Evolutionary conservation across 1,284 basidiomycete species (phyloP).

Genomic region (Phellinidium pouzarii): DNA sequence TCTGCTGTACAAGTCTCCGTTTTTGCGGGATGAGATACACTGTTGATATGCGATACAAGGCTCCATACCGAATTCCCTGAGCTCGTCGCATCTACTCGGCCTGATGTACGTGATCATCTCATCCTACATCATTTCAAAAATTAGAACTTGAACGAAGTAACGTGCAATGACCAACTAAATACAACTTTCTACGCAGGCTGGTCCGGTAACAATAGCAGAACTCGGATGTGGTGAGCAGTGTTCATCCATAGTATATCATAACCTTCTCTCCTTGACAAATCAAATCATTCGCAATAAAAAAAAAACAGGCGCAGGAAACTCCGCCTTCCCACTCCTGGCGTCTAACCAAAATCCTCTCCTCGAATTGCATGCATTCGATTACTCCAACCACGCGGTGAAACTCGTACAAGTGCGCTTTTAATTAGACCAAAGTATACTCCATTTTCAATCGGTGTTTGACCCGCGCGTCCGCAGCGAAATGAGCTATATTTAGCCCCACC

Average conservation of each 20-base stretch:
- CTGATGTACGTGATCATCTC: conserved; percentile 42
- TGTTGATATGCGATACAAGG: conserved; percentile 35
- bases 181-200: conserved; percentile 47
- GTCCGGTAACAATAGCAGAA: conserved; percentile 70
- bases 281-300: too few species aligned
- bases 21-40: background rate
- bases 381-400: conserved; percentile 82
- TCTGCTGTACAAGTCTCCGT: background rate
- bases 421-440: background rate
- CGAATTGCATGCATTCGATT: conserved; percentile 80
- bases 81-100: conserved; percentile 61
- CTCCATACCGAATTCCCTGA: conserved; percentile 91
- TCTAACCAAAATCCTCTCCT: conserved; percentile 81
- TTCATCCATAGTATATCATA: background rate
- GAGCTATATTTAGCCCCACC: conserved; percentile 66
- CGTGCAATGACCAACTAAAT: background rate
- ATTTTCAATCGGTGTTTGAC: background rate
- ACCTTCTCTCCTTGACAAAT: background rate
- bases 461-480: conserved; percentile 40
- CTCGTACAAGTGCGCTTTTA: conserved; percentile 67
- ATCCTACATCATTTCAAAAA: background rate
- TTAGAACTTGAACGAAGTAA: background rate
- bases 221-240: conserved; percentile 70
- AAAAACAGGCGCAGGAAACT: conserved; percentile 79
- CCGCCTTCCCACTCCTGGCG: conserved; percentile 83